Base-by-base conservation (phyloP, 2,329 filamentous ascomycete genomes). In the Cladosporium phlei region DNA sequence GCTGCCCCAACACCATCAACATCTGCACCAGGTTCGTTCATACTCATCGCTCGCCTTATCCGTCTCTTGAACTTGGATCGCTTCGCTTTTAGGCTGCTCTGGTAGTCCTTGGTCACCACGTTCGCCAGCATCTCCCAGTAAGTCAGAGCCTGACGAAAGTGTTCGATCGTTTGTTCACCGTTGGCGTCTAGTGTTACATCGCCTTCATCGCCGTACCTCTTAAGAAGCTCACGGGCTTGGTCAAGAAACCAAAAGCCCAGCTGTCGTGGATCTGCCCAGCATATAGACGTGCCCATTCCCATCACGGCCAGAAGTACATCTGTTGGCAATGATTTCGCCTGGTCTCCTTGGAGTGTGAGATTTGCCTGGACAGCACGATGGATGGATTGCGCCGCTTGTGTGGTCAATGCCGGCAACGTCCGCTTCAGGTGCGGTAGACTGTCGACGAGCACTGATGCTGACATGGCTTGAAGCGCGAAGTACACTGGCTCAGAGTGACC, bases 251-350 rank as follows among this genome's bases (percentile, higher is more conserved):
- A 49, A 9, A 46, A 40, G 3, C 51, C 49, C 11, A 53, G 29
- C 30, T 53, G 45, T 4, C 38, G 39, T 4, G 51, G 44, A 17
- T 51, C 49, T n/a, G 46, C 47, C 51, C 51, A 53, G 32, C 44
- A 47, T 2, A 51, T 40, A 12, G 51, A 51, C n/a, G 51, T 53
- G 7, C 46, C 51, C 48, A 53, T 51, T 6, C 46, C 51, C 9
- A 53, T 47, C 4, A 53, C 45, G 8, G 51, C 46, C 2, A 53
- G 42, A n/a, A 53, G 42, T n/a, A 51, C 17, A 12, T 49, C 51
- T n/a, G 45, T 35, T 1, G 49, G 51, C 5, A 53, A 24, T 22
- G 38, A 29, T 8, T 14, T 32, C 11, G 30, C 21, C 9, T 47
- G 24, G 30, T 34, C 30, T 5, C 30, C 16, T 10, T 35, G 20